Evolutionary conservation across 2,329 filamentous ascomycete species (phyloP).

Genomic region (Aspergillus neoniger): DNA sequence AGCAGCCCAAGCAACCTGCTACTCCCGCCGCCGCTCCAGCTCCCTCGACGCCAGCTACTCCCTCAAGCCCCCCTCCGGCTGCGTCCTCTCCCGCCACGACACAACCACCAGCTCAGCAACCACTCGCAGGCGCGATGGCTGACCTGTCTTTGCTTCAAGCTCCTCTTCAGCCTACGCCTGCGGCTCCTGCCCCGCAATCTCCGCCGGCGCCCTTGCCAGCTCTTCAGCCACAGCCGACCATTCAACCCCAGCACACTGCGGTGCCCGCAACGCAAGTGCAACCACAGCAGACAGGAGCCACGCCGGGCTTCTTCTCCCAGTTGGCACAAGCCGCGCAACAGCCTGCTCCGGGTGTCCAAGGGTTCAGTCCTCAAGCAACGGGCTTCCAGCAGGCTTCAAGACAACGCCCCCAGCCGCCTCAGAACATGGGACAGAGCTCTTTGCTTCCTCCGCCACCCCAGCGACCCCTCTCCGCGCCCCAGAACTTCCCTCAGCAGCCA

Average conservation of each 20-base stretch:
- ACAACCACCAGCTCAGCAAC: conserved; percentile 28
- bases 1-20: conserved; percentile 66
- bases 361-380: conserved; percentile 40
- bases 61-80: conserved; percentile 23
- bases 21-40: conserved; percentile 42
- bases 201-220: conserved; percentile 41
- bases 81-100: conserved; percentile 39
- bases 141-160: conserved; percentile 66
- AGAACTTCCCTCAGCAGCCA: conserved; percentile 70
- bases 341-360: conserved; percentile 22
- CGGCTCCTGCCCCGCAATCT: conserved; percentile 48
- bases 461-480: conserved; percentile 83
- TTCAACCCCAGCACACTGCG: conserved; percentile 41
- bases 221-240: conserved; percentile 30
- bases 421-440: conserved; percentile 60
- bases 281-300: conserved; percentile 45
- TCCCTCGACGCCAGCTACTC: conserved; percentile 30
- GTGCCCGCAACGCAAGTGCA: conserved; percentile 38
- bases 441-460: conserved; percentile 77
- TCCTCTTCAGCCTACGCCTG: conserved; percentile 58
- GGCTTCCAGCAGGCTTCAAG: conserved; percentile 51
- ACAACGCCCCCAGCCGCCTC: conserved; percentile 71
- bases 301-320: conserved; percentile 55
- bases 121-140: conserved; percentile 68
- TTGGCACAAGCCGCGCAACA: conserved; percentile 36